Evolutionary conservation across 371 early-diverging fungal genomes (phyloP).

Genomic region (Mortierella polycephala): DNA sequence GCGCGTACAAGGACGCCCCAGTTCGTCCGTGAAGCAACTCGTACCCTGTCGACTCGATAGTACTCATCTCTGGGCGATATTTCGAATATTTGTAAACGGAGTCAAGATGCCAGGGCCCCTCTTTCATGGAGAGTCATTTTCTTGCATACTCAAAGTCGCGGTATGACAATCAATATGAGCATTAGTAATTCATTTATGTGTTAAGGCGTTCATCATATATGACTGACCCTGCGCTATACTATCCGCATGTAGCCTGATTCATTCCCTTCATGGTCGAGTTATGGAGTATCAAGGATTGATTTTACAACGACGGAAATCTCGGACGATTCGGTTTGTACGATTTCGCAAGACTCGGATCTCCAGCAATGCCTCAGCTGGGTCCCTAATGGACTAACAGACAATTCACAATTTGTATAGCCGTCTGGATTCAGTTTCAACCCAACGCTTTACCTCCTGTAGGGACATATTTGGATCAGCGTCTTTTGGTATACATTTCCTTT

Average conservation of each 20-base stretch:
- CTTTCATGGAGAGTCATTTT: conserved; percentile 1
- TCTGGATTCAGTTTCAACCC: conserved; percentile 10
- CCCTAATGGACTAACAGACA: background rate
- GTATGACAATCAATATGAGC: background rate
- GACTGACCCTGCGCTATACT: no score
- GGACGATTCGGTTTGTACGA: conserved; percentile 4
- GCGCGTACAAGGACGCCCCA: background rate
- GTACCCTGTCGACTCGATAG: conserved; percentile 5
- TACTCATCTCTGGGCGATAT: conserved; percentile 4
- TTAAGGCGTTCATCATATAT: background rate
- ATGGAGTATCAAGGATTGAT: conserved; percentile 18
- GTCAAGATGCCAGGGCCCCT: conserved; percentile 4
- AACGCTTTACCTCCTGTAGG: conserved; percentile 12
- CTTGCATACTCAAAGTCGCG: background rate
- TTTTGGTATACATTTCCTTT: conserved; percentile 5
- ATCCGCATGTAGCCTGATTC: background rate
- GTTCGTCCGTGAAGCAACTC: background rate
- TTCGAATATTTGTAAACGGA: conserved; percentile 21
- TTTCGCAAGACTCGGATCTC: background rate
- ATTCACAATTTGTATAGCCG: background rate
- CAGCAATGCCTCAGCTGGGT: background rate
- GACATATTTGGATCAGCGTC: background rate
- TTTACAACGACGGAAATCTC: background rate
- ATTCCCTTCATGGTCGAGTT: background rate
- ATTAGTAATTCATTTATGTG: background rate